phyloP scores from a whole-genome alignment of 2,329 filamentous ascomycete genomes.

The Sporothrix brasiliensis region DNA sequence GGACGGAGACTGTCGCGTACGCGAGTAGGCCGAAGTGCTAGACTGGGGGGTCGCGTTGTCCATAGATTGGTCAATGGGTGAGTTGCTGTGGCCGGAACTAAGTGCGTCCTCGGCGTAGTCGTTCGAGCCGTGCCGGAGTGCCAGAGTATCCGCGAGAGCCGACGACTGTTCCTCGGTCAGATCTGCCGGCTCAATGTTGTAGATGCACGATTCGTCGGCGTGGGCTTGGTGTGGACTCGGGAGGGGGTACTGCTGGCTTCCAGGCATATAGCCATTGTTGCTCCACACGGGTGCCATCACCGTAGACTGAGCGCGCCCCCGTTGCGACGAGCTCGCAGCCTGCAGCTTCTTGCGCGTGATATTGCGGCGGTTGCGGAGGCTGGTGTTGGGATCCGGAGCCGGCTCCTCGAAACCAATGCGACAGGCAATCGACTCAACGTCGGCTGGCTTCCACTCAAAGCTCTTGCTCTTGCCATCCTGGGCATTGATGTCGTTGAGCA shows the following conservation, averaged over 20 bases:
- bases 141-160: background rate
- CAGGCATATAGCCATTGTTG: background rate
- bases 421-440: background rate
- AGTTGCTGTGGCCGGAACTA: conserved; percentile 6
- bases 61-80: background rate
- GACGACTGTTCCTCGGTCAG: background rate
- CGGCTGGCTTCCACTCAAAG: background rate
- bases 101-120: background rate
- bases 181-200: background rate
- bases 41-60: background rate
- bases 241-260: background rate
- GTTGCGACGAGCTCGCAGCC: background rate
- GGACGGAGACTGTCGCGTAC: background rate
- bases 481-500: background rate
- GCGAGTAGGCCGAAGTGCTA: background rate
- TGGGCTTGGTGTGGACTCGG: background rate
- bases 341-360: background rate
- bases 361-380: background rate
- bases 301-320: background rate
- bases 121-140: background rate
- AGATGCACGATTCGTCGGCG: background rate
- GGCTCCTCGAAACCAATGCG: conserved; percentile 10
- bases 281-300: background rate
- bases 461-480: background rate
- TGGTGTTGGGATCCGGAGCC: background rate